Evolutionary conservation across 441 rosid species (phyloP).

Genomic region (Euphorbia neoarborescens): DNA sequence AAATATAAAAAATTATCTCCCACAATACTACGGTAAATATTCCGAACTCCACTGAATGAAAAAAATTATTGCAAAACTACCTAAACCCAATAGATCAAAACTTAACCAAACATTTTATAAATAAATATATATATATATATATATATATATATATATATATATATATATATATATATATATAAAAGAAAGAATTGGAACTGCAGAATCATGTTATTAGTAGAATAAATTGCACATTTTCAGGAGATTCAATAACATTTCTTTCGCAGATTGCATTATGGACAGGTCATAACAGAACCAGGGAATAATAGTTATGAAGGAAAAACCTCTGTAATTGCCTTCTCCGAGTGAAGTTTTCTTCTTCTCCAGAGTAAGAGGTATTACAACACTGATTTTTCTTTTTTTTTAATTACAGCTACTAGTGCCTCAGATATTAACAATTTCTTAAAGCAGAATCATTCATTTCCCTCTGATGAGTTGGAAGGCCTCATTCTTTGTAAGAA

Average conservation of each 20-base stretch:
- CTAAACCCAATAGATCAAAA: too few relatives aligned
- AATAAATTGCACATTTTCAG: neutral
- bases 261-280: neutral
- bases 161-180: too few relatives aligned
- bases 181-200: neutral
- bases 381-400: conserved; percentile 3
- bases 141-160: too few relatives aligned
- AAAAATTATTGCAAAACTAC: too few relatives aligned
- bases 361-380: neutral
- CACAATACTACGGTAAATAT: too few relatives aligned
- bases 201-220: too few relatives aligned
- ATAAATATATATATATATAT: too few relatives aligned
- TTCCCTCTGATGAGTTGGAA: neutral
- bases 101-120: too few relatives aligned
- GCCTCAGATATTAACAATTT: conserved; percentile 18
- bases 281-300: neutral
- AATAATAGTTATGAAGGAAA: neutral
- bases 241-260: neutral
- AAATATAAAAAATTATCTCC: too few relatives aligned
- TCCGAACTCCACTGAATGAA: too few relatives aligned
- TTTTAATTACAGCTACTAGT: conserved; percentile 9
- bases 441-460: neutral
- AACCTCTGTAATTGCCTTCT: neutral
- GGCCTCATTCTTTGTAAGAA: conserved; percentile 11
- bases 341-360: neutral